Evolutionary conservation across 805 yeast species (phyloP).

Genomic region (Wickerhamomyces rabaulensis): DNA sequence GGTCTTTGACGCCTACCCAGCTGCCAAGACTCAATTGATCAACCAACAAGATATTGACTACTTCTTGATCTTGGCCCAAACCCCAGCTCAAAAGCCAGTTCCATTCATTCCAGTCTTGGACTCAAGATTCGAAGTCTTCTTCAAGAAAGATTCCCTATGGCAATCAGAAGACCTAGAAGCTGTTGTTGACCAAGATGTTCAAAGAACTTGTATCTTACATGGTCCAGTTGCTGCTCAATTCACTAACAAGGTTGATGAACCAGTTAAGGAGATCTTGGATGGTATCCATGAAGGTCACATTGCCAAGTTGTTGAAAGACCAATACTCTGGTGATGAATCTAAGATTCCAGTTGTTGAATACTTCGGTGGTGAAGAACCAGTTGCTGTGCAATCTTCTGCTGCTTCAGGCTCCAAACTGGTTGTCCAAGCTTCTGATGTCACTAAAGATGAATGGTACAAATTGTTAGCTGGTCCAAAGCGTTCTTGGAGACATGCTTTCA

Average conservation of each 20-base stretch:
- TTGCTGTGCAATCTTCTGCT: constrained; percentile 26
- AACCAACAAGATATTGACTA: constrained; percentile 94
- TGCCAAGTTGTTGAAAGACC: constrained; percentile 57
- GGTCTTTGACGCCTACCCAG: constrained; percentile 66
- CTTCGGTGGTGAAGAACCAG: constrained; percentile 65
- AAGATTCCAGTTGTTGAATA: constrained; percentile 85
- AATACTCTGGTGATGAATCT: constrained; percentile 64
- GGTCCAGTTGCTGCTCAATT: constrained; percentile 98
- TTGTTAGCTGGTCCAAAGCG: constrained; percentile 72
- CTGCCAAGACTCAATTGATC: constrained; percentile 73
- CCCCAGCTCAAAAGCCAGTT: constrained; percentile 91
- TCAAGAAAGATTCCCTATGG: constrained; percentile 98
- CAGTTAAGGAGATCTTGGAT: constrained; percentile 87
- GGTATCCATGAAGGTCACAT: constrained; percentile 89
- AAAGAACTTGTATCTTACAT: constrained; percentile 97
- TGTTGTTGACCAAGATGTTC: constrained; percentile 92
- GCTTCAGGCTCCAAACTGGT: constrained; percentile 28
- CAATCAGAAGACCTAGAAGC: constrained; percentile 97
- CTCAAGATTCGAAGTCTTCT: constrained; percentile 90
- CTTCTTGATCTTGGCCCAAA: constrained; percentile 78
- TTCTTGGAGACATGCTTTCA: constrained; percentile 90
- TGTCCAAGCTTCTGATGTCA: constrained; percentile 35
- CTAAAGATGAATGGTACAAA: constrained; percentile 59
- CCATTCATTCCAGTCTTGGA: constrained; percentile 96
- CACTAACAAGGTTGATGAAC: constrained; percentile 84